phyloP scores from a whole-genome alignment of 345 rosid species.

The Arabis hirsuta region DNA sequence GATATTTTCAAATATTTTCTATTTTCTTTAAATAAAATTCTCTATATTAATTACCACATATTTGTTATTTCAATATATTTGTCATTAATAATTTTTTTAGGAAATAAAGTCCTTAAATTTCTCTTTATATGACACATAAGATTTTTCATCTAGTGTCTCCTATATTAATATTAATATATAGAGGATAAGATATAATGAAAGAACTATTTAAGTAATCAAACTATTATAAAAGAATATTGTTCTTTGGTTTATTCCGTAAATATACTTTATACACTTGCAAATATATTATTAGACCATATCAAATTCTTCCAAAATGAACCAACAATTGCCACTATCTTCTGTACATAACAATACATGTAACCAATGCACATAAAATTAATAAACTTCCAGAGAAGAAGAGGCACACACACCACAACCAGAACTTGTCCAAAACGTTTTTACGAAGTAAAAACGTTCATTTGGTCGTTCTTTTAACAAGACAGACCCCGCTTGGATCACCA shows the following conservation, averaged over 20 bases:
- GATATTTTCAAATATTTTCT: too few relatives aligned
- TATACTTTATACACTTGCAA: slow-evolving; percentile 3
- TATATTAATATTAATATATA: too few relatives aligned
- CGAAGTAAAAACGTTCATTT: slow-evolving; percentile 27
- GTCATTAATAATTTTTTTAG: too few relatives aligned
- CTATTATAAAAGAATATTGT: too few relatives aligned
- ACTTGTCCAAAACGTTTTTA: background rate
- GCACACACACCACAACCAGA: background rate
- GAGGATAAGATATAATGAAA: too few relatives aligned
- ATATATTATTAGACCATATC: background rate
- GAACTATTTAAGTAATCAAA: too few relatives aligned
- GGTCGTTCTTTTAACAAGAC: slow-evolving; percentile 64
- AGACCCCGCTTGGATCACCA: slow-evolving; percentile 85
- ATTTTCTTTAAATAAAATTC: too few relatives aligned
- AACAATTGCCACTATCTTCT: slow-evolving; percentile 8
- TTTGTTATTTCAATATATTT: too few relatives aligned
- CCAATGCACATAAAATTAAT: slow-evolving; percentile 3
- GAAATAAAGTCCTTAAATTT: too few relatives aligned
- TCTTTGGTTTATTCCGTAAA: background rate
- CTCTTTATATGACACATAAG: too few relatives aligned
- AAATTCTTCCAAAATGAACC: slow-evolving; percentile 3
- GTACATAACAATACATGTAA: slow-evolving; percentile 18
- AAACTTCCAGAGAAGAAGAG: slow-evolving; percentile 1
- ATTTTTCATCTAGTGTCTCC: too few relatives aligned
- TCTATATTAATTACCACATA: too few relatives aligned